phyloP scores from a whole-genome alignment of 2,329 filamentous ascomycete species.

The Dendrostoma leiphaemia region DNA sequence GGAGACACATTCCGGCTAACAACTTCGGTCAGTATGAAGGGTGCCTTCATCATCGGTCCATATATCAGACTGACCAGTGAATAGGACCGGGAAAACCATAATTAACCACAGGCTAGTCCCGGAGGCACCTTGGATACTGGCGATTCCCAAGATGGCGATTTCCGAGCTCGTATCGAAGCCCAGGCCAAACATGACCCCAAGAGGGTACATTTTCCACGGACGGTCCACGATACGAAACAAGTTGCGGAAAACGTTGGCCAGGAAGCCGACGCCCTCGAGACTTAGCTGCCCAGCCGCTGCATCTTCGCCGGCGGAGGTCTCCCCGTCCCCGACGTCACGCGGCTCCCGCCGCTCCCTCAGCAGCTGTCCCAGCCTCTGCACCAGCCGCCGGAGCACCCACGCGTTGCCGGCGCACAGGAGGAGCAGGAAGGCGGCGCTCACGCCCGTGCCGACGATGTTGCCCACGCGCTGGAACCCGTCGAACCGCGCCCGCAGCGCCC shows the following conservation, averaged over 20 bases:
- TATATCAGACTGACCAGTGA: constrained; percentile 62
- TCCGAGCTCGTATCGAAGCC: constrained; percentile 96
- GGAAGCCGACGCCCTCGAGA: constrained; percentile 73
- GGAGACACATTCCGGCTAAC: constrained; percentile 84
- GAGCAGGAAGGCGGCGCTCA: constrained; percentile 80
- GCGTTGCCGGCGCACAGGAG: constrained; percentile 79
- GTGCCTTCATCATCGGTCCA: no score
- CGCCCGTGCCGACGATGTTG: constrained; percentile 83
- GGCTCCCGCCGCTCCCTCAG: constrained; percentile 42
- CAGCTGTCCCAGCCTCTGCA: constrained; percentile 64
- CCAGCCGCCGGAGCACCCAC: constrained; percentile 78
- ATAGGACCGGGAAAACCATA: constrained; percentile 83
- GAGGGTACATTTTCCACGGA: constrained; percentile 95
- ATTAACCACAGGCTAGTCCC: constrained; percentile 95
- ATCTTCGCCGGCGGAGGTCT: constrained; percentile 24
- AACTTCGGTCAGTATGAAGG: background rate
- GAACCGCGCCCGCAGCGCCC: constrained; percentile 78
- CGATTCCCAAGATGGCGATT: constrained; percentile 87
- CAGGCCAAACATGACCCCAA: constrained; percentile 84
- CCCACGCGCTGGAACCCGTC: constrained; percentile 77
- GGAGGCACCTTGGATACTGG: constrained; percentile 78
- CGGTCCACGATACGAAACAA: constrained; percentile 73
- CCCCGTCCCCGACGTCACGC: constrained; percentile 1
- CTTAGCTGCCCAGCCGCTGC: constrained; percentile 54
- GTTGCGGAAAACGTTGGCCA: constrained; percentile 68